phyloP scores from a whole-genome alignment of 148 eudicot species.

The Limonium bicolor region DNA sequence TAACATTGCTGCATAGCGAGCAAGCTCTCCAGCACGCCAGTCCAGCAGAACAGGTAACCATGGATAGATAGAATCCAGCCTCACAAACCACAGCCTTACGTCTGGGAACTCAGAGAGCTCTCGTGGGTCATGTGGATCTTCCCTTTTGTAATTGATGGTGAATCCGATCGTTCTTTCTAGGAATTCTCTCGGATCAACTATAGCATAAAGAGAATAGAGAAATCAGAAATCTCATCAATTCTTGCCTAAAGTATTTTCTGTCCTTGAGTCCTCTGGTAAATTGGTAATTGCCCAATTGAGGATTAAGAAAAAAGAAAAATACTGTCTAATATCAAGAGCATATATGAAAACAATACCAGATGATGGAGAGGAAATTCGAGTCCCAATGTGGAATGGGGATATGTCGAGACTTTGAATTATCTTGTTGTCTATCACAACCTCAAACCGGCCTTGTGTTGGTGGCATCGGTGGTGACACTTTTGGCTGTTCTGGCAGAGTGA shows the following conservation, averaged over 20 bases:
- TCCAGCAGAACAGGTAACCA: conserved; percentile 80
- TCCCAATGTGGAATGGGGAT: conserved; percentile 38
- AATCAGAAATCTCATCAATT: not conserved
- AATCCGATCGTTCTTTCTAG: conserved; percentile 69
- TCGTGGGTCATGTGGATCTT: conserved; percentile 50
- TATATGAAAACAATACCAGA: conserved; percentile 28
- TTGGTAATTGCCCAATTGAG: no score
- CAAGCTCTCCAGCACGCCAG: conserved; percentile 93
- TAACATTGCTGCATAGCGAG: conserved; percentile 92
- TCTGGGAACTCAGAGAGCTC: conserved; percentile 73
- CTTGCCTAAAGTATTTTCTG: no score
- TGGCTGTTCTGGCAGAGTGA: conserved; percentile 15
- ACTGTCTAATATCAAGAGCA: no score
- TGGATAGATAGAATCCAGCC: conserved; percentile 80
- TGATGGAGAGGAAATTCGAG: conserved; percentile 30
- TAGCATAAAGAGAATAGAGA: not conserved
- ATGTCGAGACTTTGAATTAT: conserved; percentile 51
- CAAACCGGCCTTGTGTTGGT: conserved; percentile 56
- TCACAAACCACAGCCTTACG: conserved; percentile 80
- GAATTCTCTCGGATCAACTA: conserved; percentile 42
- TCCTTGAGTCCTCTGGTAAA: no score
- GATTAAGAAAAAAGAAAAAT: no score
- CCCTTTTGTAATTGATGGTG: conserved; percentile 55
- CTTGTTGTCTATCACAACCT: conserved; percentile 51
- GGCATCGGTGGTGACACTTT: conserved; percentile 55